Base-by-base conservation (phyloP, 805 yeast species). In the Candida verbasci region DNA sequence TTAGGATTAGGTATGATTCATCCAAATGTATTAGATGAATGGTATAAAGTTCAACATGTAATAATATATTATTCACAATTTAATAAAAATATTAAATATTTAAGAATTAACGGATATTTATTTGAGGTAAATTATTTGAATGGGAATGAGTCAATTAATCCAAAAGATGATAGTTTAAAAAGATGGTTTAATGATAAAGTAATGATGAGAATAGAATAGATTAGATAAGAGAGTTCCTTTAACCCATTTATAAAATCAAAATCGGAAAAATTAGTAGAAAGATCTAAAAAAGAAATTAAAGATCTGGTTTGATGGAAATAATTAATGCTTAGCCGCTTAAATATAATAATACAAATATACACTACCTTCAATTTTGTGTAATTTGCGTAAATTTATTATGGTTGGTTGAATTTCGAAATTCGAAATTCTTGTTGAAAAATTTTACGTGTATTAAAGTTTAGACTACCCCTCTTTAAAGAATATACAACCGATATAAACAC, bases 1-100 rank as follows among this genome's bases (percentile, higher is more conserved):
- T 52, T 70, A 61, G 82, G 80, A 0, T 53, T 74, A 16, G 79
- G 75, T 10, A 72, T 68, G 53, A 58, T 63, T 2, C 75, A 75
- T 47, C 77, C 77, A 9, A 73, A 75, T 4, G 60, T 77, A 3
- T 68, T 65, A 48, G 82, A 77, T 49, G 73, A 71, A 40, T 76
- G 82, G 82, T 63, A 65, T 41, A 62, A 74, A 38, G 75, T 76
- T 2, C 77, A 73, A 44, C 78, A 73, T 44, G 68, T 74, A 6
- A 82, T 80, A 1, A 42, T 57, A 27, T 55, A 62, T 5, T 65
- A 72, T 37, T 45, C 58, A 22, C 41, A 58, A 15, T 38, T 46
- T 8, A 65, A 59, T 40, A 25, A 24, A 0, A 24, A 36, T 1
- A 44, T 78, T 22, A 35, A 48, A 33, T 76, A 71, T 43, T 60